A percentile compares a stretch with the other conserved stretches of the same genome.
phyloP scores from a whole-genome alignment of 345 rosid species.

The Brassica napus region DNA sequence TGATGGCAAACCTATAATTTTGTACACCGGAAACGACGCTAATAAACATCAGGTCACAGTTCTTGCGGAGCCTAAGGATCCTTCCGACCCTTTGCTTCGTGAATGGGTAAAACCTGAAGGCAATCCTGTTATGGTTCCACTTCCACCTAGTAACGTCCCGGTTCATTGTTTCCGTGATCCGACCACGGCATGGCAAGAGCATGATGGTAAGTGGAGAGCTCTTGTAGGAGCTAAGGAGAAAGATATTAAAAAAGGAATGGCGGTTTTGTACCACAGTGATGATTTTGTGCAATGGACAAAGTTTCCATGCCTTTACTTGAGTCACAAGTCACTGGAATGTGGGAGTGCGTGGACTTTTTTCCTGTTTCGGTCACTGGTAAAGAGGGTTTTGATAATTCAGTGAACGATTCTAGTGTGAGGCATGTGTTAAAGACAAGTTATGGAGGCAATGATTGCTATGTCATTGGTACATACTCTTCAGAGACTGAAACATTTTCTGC shows the following conservation, averaged over 20 bases:
- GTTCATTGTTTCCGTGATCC: constrained; percentile 62
- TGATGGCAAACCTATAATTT: constrained; percentile 51
- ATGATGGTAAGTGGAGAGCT: constrained; percentile 58
- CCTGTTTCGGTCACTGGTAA: constrained; percentile 46
- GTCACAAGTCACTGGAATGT: constrained; percentile 50
- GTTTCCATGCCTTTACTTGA: constrained; percentile 44
- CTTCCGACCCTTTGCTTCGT: constrained; percentile 58
- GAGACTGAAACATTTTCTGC: constrained; percentile 43
- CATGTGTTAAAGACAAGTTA: constrained; percentile 63
- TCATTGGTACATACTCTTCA: constrained; percentile 43
- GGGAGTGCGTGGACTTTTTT: constrained; percentile 59
- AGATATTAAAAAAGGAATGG: constrained; percentile 46
- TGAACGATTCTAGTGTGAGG: constrained; percentile 33
- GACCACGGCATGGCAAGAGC: constrained; percentile 63
- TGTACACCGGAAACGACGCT: constrained; percentile 38
- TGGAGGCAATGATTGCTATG: constrained; percentile 47
- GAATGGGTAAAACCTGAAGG: constrained; percentile 57
- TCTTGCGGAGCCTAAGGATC: constrained; percentile 54
- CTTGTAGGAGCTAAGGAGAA: constrained; percentile 38
- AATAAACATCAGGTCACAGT: constrained; percentile 55
- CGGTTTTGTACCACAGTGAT: constrained; percentile 39
- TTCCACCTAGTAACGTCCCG: constrained; percentile 37
- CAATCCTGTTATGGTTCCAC: constrained; percentile 64
- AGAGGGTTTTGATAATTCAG: constrained; percentile 53
- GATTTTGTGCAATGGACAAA: constrained; percentile 55